Evolutionary conservation across 2,329 filamentous ascomycete genomes (phyloP), one percentile per base, ranked within the genome.

Genomic region (Fusarium stilboides): DNA sequence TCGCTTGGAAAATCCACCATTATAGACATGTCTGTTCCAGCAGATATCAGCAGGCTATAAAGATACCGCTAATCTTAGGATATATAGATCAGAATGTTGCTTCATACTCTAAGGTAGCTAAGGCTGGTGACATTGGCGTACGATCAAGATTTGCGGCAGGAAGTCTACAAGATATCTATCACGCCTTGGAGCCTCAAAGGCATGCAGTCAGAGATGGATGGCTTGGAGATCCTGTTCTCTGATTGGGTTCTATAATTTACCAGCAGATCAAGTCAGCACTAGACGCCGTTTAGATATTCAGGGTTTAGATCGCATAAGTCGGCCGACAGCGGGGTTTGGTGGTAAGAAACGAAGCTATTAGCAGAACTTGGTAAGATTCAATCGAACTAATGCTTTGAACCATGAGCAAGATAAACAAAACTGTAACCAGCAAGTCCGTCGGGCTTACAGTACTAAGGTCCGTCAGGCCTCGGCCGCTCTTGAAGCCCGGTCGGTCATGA

Each of bases 201-300:
- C 53, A 52, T n/a, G 22, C 28, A 55, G 22, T 17, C 13, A 44
- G 17, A 43, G 28, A 19, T 10, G 55, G 20, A 55, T 28, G 14
- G 20, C 12, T 13, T 19, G 20, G 13, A 22, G 42, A 42, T 57
- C 8, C 28, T 31, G 20, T 46, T 34, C 3, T 24, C 36, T 26
- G 24, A 24, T 39, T 44, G 20, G 60, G n/a, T 31, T 56, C 33
- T 40, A 17, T 24, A 22, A 22, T 47, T n/a, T 20, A 17, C 43
- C 33, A 36, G 20, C 5, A 44, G 45, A 31, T 62, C 47, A 31
- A 56, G 43, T 49, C 57, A 62, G 49, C 60, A 24, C 60, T 63
- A 62, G 44, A 33, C 56, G 19, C 22, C 37, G 12, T 24, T 20
- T 24, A 42, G 24, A 15, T 49, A 39, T n/a, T 33, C 24, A 52